phyloP scores from a whole-genome alignment of 257 asterid species.

The Euphrasia confusa region DNA sequence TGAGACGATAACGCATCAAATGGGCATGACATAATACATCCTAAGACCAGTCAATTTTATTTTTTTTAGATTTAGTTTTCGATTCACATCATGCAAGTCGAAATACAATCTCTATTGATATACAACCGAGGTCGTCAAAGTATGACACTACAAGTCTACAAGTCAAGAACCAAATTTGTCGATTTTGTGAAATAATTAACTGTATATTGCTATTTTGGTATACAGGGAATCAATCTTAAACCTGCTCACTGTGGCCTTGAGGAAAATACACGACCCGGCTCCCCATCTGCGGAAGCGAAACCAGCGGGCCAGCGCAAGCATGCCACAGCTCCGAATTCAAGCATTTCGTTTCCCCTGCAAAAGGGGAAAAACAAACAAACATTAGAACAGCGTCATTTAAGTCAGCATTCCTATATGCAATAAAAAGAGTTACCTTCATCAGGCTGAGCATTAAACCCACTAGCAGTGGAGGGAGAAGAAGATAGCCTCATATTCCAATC shows the following conservation, averaged over 20 bases:
- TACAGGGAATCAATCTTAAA: slow-evolving; percentile 15
- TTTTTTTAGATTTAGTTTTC: background rate
- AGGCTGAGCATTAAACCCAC: slow-evolving; percentile 56
- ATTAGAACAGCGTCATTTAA: slow-evolving; percentile 9
- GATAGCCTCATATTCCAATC: slow-evolving; percentile 66
- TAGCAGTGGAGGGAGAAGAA: slow-evolving; percentile 31
- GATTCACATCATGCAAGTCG: background rate
- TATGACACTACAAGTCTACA: background rate
- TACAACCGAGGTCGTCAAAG: background rate
- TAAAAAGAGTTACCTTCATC: slow-evolving; percentile 55
- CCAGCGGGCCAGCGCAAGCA: slow-evolving; percentile 93
- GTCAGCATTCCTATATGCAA: slow-evolving; percentile 20
- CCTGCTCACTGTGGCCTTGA: slow-evolving; percentile 98
- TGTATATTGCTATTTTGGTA: background rate
- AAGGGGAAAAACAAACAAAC: background rate
- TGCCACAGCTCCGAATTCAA: slow-evolving; percentile 97
- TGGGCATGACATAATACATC: background rate
- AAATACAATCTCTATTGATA: background rate
- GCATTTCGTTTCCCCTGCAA: slow-evolving; percentile 76
- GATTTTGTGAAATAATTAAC: background rate
- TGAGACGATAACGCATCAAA: slow-evolving; percentile 1
- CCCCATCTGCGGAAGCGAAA: slow-evolving; percentile 80
- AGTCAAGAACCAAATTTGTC: background rate
- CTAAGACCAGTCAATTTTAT: background rate
- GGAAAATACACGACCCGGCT: slow-evolving; percentile 90